phyloP scores from a whole-genome alignment of 345 rosid genomes.

The Linum trigynum region DNA sequence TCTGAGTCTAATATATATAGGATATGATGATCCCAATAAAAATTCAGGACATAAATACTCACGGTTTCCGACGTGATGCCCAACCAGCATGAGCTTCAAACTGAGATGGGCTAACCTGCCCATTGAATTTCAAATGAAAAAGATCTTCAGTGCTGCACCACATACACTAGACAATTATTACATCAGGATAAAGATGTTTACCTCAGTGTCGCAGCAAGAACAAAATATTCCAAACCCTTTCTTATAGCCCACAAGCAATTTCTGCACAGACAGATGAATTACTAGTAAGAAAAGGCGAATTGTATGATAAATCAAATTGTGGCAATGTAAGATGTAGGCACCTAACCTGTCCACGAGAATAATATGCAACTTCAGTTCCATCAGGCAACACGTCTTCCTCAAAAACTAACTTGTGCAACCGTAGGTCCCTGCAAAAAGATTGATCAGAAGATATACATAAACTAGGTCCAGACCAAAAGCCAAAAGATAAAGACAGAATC shows the following conservation, averaged over 20 bases:
- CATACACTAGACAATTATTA: neutral
- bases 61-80: conserved; percentile 27
- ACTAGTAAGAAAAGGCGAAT: conserved; percentile 21
- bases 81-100: conserved; percentile 32
- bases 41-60: conserved; percentile 6
- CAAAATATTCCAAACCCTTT: conserved; percentile 24
- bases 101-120: conserved; percentile 29
- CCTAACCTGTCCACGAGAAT: conserved; percentile 27
- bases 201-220: conserved; percentile 24
- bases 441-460: neutral
- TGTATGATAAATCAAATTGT: conserved; percentile 16
- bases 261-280: conserved; percentile 29
- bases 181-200: conserved; percentile 6
- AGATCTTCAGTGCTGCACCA: neutral
- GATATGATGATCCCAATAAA: neutral
- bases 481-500: neutral
- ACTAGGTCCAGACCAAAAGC: neutral
- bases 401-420: conserved; percentile 25
- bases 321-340: conserved; percentile 10
- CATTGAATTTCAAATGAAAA: neutral
- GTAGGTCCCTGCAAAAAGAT: conserved; percentile 21
- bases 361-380: conserved; percentile 30
- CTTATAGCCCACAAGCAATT: conserved; percentile 26
- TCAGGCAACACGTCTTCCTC: conserved; percentile 28
- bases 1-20: too few species aligned